Percentiles rank a stretch among this genome's conserved stretches.
These are phyloP conservation scores for Colletotrichum sp. DNA, from an alignment of 2,329 filamentous ascomycete genomes.

Conservation along the genomic window DNA sequence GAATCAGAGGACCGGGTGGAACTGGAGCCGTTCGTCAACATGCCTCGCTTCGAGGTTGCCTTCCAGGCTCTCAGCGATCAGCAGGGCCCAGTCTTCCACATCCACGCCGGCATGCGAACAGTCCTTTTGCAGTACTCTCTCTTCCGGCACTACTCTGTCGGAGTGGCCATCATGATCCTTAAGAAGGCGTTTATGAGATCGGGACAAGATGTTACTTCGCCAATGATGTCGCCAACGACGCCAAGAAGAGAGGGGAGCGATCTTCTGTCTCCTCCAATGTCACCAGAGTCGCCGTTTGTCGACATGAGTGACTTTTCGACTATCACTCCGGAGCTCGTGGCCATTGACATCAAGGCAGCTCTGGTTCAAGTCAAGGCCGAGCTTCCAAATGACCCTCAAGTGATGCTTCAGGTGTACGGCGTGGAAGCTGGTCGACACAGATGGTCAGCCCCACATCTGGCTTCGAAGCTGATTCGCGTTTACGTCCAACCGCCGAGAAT, in stretches of 20 bases:
- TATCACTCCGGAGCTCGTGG: conserved; percentile 68
- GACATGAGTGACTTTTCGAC: conserved; percentile 38
- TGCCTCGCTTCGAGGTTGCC: conserved; percentile 87
- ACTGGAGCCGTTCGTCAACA: conserved; percentile 80
- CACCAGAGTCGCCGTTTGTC: conserved; percentile 33
- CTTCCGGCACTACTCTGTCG: conserved; percentile 89
- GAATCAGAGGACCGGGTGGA: conserved; percentile 87
- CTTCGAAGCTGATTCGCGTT: conserved; percentile 79
- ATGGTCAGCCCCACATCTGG: conserved; percentile 84
- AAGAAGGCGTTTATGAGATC: conserved; percentile 70
- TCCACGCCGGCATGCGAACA: conserved; percentile 81
- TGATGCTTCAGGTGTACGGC: conserved; percentile 89
- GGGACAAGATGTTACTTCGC: conserved; percentile 39
- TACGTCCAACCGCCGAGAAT: conserved; percentile 89
- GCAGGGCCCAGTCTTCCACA: conserved; percentile 85
- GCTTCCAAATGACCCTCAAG: conserved; percentile 85
- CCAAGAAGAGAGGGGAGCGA: conserved; percentile 30
- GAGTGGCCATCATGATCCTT: conserved; percentile 80
- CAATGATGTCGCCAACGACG: conserved; percentile 26
- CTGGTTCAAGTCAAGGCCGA: conserved; percentile 88
- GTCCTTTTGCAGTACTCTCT: conserved; percentile 89
- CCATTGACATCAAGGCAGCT: conserved; percentile 80
- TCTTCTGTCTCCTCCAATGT: conserved; percentile 43
- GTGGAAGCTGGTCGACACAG: conserved; percentile 84
- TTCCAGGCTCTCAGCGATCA: conserved; percentile 85